Conservation (phyloP, 2,329 filamentous ascomycete species). For the Pyrenophora teres region DNA sequence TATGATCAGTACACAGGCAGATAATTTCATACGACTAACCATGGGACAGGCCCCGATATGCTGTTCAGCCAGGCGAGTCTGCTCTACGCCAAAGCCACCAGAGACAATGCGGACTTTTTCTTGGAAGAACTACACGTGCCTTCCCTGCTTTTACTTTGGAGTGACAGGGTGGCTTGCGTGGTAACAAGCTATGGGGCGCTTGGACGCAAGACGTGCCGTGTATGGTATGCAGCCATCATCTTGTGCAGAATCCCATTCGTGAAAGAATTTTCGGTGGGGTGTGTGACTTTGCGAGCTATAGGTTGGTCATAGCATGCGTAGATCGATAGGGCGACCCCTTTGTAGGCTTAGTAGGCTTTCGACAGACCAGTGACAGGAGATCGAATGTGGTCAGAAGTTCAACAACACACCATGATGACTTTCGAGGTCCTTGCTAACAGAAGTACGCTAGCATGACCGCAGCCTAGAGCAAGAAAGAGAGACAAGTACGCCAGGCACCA, state of each 20-base stretch:
- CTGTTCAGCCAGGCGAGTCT: too few relatives aligned
- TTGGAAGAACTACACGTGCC: background rate
- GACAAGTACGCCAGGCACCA: slow-evolving; percentile 8
- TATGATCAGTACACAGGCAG: too few relatives aligned
- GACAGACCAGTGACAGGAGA: background rate
- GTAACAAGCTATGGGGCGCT: background rate
- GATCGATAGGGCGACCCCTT: too few relatives aligned
- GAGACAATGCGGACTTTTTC: background rate
- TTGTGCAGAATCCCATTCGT: background rate
- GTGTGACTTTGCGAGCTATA: background rate
- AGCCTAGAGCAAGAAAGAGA: background rate
- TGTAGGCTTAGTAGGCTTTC: too few relatives aligned
- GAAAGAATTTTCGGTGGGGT: background rate
- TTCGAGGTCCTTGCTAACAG: background rate
- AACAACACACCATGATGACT: background rate
- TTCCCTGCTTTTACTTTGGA: background rate
- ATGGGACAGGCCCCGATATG: too few relatives aligned
- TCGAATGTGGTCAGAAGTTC: background rate
- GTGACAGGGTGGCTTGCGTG: background rate
- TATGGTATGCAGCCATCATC: background rate
- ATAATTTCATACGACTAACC: too few relatives aligned
- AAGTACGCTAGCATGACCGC: background rate
- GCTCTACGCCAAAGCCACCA: background rate
- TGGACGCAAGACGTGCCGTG: background rate
- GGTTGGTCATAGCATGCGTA: background rate